Conservation (phyloP, 2,329 filamentous ascomycete species). For the Sordariomycetes sp. region DNA sequence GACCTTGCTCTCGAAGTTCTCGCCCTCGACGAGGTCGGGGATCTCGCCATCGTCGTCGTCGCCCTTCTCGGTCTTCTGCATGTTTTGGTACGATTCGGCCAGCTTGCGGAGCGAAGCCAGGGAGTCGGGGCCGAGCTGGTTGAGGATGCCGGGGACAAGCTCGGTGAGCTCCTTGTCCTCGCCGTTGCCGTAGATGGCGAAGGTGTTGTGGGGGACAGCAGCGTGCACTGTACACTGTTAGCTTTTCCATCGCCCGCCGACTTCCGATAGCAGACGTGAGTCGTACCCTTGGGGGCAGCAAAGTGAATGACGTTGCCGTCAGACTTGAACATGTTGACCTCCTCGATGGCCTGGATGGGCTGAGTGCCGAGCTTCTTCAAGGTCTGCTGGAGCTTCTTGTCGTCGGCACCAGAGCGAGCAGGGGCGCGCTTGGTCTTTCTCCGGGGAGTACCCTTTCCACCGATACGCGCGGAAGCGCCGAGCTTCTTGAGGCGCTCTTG, state of each 20-base stretch:
- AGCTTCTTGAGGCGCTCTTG: conserved; percentile 54
- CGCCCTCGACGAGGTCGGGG: conserved; percentile 89
- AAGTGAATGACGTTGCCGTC: conserved; percentile 99
- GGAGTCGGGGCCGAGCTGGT: conserved; percentile 98
- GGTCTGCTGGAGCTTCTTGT: conserved; percentile 97
- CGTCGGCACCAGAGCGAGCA: conserved; percentile 84
- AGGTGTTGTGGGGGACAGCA: conserved; percentile 95
- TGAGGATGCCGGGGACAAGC: conserved; percentile 97
- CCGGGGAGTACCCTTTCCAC: conserved; percentile 96
- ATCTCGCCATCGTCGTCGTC: conserved; percentile 93
- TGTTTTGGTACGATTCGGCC: conserved; percentile 97
- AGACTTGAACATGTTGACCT: conserved; percentile 99
- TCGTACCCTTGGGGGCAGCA: conserved; percentile 88
- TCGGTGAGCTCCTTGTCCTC: conserved; percentile 99
- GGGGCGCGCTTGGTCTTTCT: conserved; percentile 98
- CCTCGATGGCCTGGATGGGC: conserved; percentile 98
- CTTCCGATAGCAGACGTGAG: conserved; percentile 4
- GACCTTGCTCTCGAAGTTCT: conserved; percentile 98
- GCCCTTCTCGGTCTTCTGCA: conserved; percentile 87
- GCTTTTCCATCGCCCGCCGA: not conserved
- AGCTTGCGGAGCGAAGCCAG: conserved; percentile 96
- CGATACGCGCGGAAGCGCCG: conserved; percentile 48
- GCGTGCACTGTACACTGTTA: conserved; percentile 66
- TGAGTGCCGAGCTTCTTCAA: conserved; percentile 99
- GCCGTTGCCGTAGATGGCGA: conserved; percentile 96